Percentiles rank a stretch among this genome's conserved stretches.
Evolutionary conservation across 2,329 filamentous ascomycete genomes (phyloP).

Genomic region (Salinomyces thailandicus): DNA sequence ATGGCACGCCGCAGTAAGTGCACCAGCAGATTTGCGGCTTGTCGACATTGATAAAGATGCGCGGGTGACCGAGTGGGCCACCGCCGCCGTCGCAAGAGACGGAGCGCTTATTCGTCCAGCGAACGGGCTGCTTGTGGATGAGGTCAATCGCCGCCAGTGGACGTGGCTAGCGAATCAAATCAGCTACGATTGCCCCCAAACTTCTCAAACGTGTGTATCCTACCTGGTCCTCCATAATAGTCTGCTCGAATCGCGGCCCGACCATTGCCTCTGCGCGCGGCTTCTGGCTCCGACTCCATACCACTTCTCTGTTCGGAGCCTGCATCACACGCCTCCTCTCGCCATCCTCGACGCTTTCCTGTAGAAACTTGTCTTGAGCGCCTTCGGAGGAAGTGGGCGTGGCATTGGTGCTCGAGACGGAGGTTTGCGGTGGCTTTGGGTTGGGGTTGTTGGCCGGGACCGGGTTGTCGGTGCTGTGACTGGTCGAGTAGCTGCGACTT

Average conservation of each 20-base stretch:
- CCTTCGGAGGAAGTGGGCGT: conserved; percentile 42
- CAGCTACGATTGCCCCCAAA: conserved; percentile 1
- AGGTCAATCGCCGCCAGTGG: conserved; percentile 85
- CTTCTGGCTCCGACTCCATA: conserved; percentile 82
- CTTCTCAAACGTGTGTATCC: too few species aligned
- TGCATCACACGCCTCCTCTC: conserved; percentile 55
- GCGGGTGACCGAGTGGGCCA: conserved; percentile 79
- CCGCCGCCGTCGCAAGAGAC: conserved; percentile 90
- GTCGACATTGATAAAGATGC: conserved; percentile 95
- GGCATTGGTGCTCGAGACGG: conserved; percentile 52
- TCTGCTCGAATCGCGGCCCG: conserved; percentile 94
- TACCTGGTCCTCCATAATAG: conserved; percentile 86
- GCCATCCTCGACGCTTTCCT: conserved; percentile 45
- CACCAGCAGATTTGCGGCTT: conserved; percentile 88
- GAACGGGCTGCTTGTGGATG: conserved; percentile 89
- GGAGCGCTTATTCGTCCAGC: conserved; percentile 72
- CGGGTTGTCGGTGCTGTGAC: conserved; percentile 28
- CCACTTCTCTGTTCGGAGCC: conserved; percentile 70
- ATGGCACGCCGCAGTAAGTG: conserved; percentile 88
- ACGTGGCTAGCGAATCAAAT: conserved; percentile 54
- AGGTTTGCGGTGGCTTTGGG: conserved; percentile 32
- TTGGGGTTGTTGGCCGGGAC: conserved; percentile 57
- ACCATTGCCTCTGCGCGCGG: conserved; percentile 76
- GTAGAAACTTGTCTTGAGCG: conserved; percentile 41
- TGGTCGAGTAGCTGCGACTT: conserved; percentile 7